Evolutionary conservation across 495 filamentous ascomycete species (phyloP), one percentile per base, ranked within the genome.

Genomic region (Amphirosellinia nigrospora): DNA sequence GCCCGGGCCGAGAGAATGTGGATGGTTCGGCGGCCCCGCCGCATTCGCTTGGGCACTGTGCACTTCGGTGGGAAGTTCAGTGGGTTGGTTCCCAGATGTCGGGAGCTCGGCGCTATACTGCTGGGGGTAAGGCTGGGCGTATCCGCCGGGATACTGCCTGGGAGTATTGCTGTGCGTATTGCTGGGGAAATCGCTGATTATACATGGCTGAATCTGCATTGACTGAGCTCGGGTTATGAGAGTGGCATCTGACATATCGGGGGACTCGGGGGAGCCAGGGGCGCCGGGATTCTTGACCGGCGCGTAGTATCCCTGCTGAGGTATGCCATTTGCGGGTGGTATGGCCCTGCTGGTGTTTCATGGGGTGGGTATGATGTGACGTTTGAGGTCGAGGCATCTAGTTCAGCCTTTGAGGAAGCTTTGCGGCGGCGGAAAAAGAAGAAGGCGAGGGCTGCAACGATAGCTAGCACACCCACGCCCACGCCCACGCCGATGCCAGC

Each of bases 401-500:
- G 23, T 11, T 69, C 59, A 30, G 32, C 34, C 28, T 34, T 41
- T 4, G 50, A 19, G 13, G 58, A 52, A 41, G 72, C 68, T 68
- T 75, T 78, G 16, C 81, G 82, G 39, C 80, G 82, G 0, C 75
- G 76, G 26, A 81, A 32, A 64, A 82, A 75, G 68, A 77, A 80
- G 74, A 79, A 84, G 36, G 74, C 71, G 32, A 82, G 53, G n/a
- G 41, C 76, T 68, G 61, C 74, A 69, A 85, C 59, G 61, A 80
- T 53, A 45, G 69, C 70, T 2, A 85, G 71, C 21, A 74, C 82
- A 19, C 70, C 71, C 19, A 83, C 38, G 30, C 74, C 75, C 64
- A 74, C 78, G 19, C 71, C 82, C 15, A 83, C 80, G 48, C 80
- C 83, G 63, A 84, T 84, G 48, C 82, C 84, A 38, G 78, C 79